Percentiles rank a stretch among this genome's conserved stretches.
Evolutionary conservation across 148 eudicot species (phyloP).

Genomic region (Pharnaceum exiguum): DNA sequence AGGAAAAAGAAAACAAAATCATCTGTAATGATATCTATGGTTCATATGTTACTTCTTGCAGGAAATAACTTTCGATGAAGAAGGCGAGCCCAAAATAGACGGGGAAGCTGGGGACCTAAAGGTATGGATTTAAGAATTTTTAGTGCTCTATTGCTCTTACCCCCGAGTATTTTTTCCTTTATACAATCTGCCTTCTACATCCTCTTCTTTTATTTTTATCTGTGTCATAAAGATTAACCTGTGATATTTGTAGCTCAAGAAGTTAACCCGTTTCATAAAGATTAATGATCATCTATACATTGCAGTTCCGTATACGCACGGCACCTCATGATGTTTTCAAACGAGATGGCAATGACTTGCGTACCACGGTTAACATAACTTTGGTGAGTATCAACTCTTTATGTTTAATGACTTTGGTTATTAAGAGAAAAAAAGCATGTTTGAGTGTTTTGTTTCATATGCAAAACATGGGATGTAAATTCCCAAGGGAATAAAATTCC

Average conservation of each 20-base stretch:
- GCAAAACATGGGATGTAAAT: too few species aligned
- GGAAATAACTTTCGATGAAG: conserved; percentile 90
- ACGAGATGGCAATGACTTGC: conserved; percentile 89
- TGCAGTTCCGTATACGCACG: conserved; percentile 83
- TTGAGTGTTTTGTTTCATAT: not conserved
- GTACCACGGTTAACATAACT: conserved; percentile 68
- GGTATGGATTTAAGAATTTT: conserved; percentile 32
- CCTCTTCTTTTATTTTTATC: too few species aligned
- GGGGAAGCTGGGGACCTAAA: conserved; percentile 94
- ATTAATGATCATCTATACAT: not conserved
- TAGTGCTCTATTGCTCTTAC: too few species aligned
- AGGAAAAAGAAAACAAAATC: too few species aligned
- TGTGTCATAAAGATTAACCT: too few species aligned
- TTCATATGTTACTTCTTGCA: conserved; percentile 19
- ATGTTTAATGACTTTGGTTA: too few species aligned
- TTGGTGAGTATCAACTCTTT: conserved; percentile 44
- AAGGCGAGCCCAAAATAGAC: conserved; percentile 90
- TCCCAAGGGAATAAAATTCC: too few species aligned
- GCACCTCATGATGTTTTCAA: conserved; percentile 85
- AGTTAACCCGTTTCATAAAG: not conserved
- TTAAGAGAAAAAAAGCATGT: too few species aligned
- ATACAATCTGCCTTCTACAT: too few species aligned
- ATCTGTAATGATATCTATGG: not conserved
- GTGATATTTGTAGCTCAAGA: too few species aligned
- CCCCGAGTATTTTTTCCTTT: not conserved